Evolutionary conservation across 306 rosid genomes (phyloP), one percentile per base, ranked within the genome.

Genomic region (barrel medic (Medicago truncatula)): DNA sequence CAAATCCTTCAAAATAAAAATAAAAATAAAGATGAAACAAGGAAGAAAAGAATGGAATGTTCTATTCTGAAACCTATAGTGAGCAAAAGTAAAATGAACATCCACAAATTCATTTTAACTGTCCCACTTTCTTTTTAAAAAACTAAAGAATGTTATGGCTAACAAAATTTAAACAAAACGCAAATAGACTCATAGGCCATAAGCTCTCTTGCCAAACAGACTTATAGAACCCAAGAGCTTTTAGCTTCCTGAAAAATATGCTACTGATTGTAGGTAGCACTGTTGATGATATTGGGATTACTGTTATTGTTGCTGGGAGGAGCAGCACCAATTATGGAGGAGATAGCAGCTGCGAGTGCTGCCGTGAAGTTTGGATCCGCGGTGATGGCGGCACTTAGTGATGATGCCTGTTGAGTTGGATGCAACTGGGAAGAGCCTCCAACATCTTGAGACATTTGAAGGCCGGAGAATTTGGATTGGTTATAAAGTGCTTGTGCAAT

Each of bases 361-460:
- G 97, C 99, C 0, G 93, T 88, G 89, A 95, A 95, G 53, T 87
- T 89, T 0, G 99, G 99, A 47, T 95, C 97, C 1, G 97, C 76
- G 0, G 99, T 88, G 83, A 95, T 90, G 1, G 98, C 98, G 54
- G 54, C 53, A 7, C 84, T 89, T 50, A 92, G n/a, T 78, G 88
- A 40, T 84, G 54, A 10, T 16, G 50, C 7, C 41, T 65, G 71
- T 65, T 65, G 71, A 64, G 28, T n/a, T 39, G 17, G 38, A 18
- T 65, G 28, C 34, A 65, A 65, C 9, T 63, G 53, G 11, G 72
- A 67, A 13, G 54, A 0, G 71, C 89, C 74, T 21, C 71, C 54
- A 17, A 78, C 56, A 2, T 93, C 92, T 5, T 88, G 90, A 8
- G 99, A 96, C 5, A 92, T 60, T 25, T 96, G 99, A 76, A 92